Conservation (phyloP, 1,139 yeast genomes). For the Hemisphaericaspora lyxosophila region DNA sequence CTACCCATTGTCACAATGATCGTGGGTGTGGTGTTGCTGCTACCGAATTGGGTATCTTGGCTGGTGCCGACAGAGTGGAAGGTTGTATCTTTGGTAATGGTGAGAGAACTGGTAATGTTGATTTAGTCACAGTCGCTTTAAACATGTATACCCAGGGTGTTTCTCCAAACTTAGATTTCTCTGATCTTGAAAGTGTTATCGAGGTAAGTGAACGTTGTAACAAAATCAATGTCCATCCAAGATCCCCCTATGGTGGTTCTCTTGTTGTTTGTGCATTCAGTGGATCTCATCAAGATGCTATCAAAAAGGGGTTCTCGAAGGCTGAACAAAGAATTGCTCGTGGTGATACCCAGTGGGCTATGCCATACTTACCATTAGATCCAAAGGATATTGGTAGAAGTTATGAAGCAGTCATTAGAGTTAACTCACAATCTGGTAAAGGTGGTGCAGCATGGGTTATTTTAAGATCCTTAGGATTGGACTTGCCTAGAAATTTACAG, state of each 20-base stretch:
- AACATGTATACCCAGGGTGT: constrained; percentile 95
- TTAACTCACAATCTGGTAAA: constrained; percentile 96
- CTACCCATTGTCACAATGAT: constrained; percentile 94
- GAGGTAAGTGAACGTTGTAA: constrained; percentile 91
- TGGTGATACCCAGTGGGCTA: constrained; percentile 58
- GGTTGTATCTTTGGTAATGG: constrained; percentile 98
- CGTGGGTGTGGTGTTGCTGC: constrained; percentile 99
- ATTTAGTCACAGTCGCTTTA: constrained; percentile 86
- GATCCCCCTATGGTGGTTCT: constrained; percentile 97
- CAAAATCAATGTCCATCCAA: constrained; percentile 87
- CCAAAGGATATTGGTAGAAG: constrained; percentile 96
- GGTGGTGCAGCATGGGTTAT: constrained; percentile 99
- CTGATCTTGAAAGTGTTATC: constrained; percentile 77
- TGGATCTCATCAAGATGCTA: constrained; percentile 98
- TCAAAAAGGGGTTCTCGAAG: constrained; percentile 85
- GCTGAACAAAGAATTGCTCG: constrained; percentile 42
- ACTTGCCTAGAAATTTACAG: constrained; percentile 89
- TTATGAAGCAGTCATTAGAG: constrained; percentile 96
- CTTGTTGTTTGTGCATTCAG: constrained; percentile 95
- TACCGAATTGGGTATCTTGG: constrained; percentile 87
- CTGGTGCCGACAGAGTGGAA: constrained; percentile 97
- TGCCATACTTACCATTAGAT: constrained; percentile 94
- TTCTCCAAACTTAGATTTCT: constrained; percentile 80
- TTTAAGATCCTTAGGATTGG: constrained; percentile 81
- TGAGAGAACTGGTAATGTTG: constrained; percentile 98